Evolutionary conservation across 495 filamentous ascomycete species (phyloP).

Genomic region (Penicillium antarcticum): DNA sequence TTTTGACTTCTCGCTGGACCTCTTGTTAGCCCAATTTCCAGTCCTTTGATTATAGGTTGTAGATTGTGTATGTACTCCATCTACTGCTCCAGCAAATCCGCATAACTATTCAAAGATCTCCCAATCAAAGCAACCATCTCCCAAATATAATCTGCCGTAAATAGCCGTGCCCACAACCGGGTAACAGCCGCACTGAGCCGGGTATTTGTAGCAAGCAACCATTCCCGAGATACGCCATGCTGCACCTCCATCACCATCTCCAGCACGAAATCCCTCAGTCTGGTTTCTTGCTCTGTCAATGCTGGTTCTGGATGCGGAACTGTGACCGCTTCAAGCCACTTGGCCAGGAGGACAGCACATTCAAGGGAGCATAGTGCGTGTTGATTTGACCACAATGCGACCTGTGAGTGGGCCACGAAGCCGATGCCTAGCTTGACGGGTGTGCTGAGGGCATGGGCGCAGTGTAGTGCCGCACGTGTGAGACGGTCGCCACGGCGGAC

Average conservation of each 20-base stretch:
- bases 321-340: conserved; percentile 48
- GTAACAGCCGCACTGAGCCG: conserved; percentile 62
- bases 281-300: conserved; percentile 54
- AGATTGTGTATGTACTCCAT: not conserved
- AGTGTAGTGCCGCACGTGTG: conserved; percentile 60
- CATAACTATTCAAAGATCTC: conserved; percentile 59
- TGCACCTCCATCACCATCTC: conserved; percentile 67
- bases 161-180: conserved; percentile 64
- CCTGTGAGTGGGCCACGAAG: conserved; percentile 67
- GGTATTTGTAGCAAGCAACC: conserved; percentile 49
- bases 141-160: conserved; percentile 65
- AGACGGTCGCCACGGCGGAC: conserved; percentile 55
- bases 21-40: no score
- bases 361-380: conserved; percentile 67
- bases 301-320: conserved; percentile 27
- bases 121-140: conserved; percentile 65
- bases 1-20: no score
- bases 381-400: conserved; percentile 68
- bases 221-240: conserved; percentile 50
- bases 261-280: conserved; percentile 58
- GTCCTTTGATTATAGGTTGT: not conserved
- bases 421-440: conserved; percentile 66
- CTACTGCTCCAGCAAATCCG: conserved; percentile 53
- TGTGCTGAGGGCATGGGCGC: conserved; percentile 65
- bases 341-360: conserved; percentile 62